Base-by-base conservation (phyloP, 805 yeast species). In the Myxozyma vanderwaltii region DNA sequence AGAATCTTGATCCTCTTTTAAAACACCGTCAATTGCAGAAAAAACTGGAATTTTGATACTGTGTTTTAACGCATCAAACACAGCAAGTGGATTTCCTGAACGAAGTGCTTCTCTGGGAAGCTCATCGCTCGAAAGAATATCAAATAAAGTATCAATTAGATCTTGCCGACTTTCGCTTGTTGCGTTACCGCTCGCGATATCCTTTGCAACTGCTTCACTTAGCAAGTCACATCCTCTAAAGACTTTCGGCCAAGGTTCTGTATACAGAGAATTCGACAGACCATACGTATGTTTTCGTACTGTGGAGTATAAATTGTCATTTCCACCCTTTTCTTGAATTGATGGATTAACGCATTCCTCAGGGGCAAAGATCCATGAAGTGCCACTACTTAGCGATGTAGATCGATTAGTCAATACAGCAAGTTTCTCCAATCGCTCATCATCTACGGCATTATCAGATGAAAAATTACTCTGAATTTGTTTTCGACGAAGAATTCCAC, bases 211-310 rank as follows among this genome's bases (percentile, higher is more conserved):
- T 17, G 63, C 47, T 15, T 58, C 56, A 12, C 59, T 52, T 5
- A 84, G 72, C 58, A 71, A 76, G 67, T 68, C 69, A 71, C 76
- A 79, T 0, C 92, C 97, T 4, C 74, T 54, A 3, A 69, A 65
- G 0, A 86, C 86, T 67, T 91, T 92, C 0, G 81, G 79, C 97
- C 98, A 91, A 5, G 89, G 86, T 26, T 82, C 77, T 31, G 79
- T 76, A 64, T 77, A 81, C n/a, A 82, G 73, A 1, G 91, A 86
- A 69, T 88, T 88, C 0, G 91, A 86, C 13, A 88, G 68, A 1
- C 89, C 88, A 55, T 85, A 76, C 0, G 83, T 78, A 7, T 72
- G 69, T 17, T 71, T 62, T 29, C 59, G 48, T 7, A 49, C 51
- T 3, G 52, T 33, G 1, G 36, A 6, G 27, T 51, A 56, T 21